Evolutionary conservation across 1,284 basidiomycete species (phyloP).

Genomic region (Cryptococcus floricola): DNA sequence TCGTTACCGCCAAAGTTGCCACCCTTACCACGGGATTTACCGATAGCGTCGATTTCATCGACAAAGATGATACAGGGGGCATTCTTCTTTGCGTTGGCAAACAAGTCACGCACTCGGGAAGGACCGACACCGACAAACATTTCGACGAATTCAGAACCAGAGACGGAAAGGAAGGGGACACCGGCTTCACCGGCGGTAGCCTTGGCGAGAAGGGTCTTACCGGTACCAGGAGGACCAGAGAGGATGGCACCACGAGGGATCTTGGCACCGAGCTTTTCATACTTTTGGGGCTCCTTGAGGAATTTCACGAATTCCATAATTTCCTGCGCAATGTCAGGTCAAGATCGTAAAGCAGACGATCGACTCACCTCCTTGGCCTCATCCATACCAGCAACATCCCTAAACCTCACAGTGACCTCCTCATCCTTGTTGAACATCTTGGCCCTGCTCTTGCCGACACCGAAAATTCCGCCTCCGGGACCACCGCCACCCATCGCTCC

Average conservation of each 20-base stretch:
- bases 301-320: slow-evolving; percentile 99
- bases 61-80: slow-evolving; percentile 98
- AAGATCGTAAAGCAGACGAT: not conserved
- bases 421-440: slow-evolving; percentile 98
- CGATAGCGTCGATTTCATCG: slow-evolving; percentile 98
- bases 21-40: slow-evolving; percentile 87
- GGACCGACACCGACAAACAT: slow-evolving; percentile 99
- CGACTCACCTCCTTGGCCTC: slow-evolving; percentile 78
- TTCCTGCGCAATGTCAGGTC: slow-evolving; percentile 54
- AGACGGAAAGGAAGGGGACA: slow-evolving; percentile 96
- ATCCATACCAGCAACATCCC: slow-evolving; percentile 98
- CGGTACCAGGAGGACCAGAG: slow-evolving; percentile 96
- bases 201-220: slow-evolving; percentile 96
- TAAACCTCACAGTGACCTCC: slow-evolving; percentile 88
- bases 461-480: slow-evolving; percentile 87
- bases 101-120: slow-evolving; percentile 93
- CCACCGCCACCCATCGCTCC: slow-evolving; percentile 58
- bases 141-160: slow-evolving; percentile 98
- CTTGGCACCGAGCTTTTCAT: slow-evolving; percentile 95
- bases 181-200: slow-evolving; percentile 97
- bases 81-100: slow-evolving; percentile 94
- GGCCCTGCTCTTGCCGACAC: slow-evolving; percentile 92
- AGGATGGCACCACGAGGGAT: slow-evolving; percentile 97
- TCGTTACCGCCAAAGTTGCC: slow-evolving; percentile 92
- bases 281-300: slow-evolving; percentile 90